Evolutionary conservation across 805 yeast species (phyloP).

Genomic region (Starmerella bacillaris): DNA sequence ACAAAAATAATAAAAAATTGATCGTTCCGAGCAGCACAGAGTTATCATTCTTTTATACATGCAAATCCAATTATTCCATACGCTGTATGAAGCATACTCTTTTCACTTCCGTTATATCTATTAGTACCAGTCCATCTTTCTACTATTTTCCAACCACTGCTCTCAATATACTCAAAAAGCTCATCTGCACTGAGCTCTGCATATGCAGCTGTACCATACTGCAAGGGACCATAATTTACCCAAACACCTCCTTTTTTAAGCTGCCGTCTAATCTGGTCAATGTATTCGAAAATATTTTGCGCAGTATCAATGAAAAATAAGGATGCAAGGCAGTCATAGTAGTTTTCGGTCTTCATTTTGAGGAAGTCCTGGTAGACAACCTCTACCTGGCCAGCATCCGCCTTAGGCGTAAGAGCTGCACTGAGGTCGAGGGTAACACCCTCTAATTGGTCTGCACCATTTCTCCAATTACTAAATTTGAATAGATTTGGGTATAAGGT

Average conservation of each 20-base stretch:
- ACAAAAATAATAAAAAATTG: too few species aligned
- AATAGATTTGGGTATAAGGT: constrained; percentile 31
- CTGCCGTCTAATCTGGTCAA: constrained; percentile 42
- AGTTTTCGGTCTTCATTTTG: constrained; percentile 26
- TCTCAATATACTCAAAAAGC: constrained; percentile 31
- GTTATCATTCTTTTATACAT: too few species aligned
- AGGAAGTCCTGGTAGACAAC: constrained; percentile 43
- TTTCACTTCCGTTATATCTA: constrained; percentile 20
- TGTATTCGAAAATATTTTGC: constrained; percentile 59
- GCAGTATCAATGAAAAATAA: constrained; percentile 87
- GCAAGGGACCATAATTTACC: constrained; percentile 85
- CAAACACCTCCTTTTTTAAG: constrained; percentile 41
- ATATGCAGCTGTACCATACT: constrained; percentile 71
- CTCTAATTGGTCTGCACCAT: constrained; percentile 31
- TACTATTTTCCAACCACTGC: constrained; percentile 43
- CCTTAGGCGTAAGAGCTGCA: too few species aligned
- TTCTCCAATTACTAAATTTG: constrained; percentile 47
- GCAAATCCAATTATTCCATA: constrained; percentile 17
- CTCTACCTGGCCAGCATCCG: background rate
- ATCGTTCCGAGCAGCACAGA: too few species aligned
- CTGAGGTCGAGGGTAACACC: constrained; percentile 7
- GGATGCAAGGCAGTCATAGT: constrained; percentile 27
- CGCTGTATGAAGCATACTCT: constrained; percentile 20
- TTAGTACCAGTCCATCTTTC: constrained; percentile 18
- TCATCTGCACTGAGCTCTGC: constrained; percentile 61